Percentiles rank a stretch among this genome's conserved stretches.
Conservation (phyloP, 2,329 filamentous ascomycete genomes). For the Alternaria arborescens region DNA sequence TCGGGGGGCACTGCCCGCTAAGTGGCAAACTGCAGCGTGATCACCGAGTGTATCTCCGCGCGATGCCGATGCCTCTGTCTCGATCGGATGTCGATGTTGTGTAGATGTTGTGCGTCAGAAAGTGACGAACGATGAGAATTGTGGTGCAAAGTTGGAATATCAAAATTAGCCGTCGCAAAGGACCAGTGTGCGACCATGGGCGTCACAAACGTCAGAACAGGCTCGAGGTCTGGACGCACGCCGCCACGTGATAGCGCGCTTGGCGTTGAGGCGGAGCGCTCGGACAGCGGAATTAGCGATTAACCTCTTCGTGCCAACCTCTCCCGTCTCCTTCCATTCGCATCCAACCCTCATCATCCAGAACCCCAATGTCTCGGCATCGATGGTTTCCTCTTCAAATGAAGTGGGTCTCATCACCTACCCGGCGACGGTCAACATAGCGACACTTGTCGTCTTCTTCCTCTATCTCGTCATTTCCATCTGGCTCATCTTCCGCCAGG, state of each 20-base stretch:
- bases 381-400: conserved; percentile 25
- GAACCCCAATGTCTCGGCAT: conserved; percentile 30
- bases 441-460: conserved; percentile 46
- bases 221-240: conserved; percentile 3
- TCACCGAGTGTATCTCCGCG: conserved; percentile 4
- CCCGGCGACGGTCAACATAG: conserved; percentile 43
- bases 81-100: neutral
- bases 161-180: neutral
- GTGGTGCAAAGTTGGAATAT: neutral
- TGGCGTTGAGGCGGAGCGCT: conserved; percentile 19
- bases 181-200: neutral
- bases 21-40: conserved; percentile 13
- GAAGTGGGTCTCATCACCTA: conserved; percentile 26
- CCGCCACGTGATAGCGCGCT: conserved; percentile 17
- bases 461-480: conserved; percentile 41
- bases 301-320: conserved; percentile 4
- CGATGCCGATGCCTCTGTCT: neutral
- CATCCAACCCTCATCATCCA: conserved; percentile 5
- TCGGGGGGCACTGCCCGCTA: conserved; percentile 7
- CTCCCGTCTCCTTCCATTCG: conserved; percentile 4
- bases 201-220: conserved; percentile 7
- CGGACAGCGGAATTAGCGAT: conserved; percentile 19
- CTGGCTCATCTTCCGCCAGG: conserved; percentile 42
- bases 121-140: neutral
- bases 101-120: neutral